Percentiles rank a stretch among this genome's conserved stretches.
Conservation (phyloP, 2,329 filamentous ascomycete species). For the Diplodia mutila region DNA sequence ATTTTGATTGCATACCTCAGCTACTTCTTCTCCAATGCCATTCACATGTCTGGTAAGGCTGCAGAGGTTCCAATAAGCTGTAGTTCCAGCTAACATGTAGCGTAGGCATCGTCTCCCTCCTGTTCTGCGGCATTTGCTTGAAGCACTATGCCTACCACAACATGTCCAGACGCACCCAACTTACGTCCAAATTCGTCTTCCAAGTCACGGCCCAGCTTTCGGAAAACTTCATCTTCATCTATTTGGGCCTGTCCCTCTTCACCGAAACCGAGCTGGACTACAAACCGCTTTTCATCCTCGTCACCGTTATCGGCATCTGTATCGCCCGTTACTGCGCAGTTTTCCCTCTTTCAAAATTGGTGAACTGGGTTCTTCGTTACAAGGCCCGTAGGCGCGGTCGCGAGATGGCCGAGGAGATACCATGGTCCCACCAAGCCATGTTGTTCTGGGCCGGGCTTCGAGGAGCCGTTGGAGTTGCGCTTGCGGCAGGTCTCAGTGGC, state of each 20-base stretch:
- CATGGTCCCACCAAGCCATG: slow-evolving; percentile 98
- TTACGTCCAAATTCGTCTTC: slow-evolving; percentile 98
- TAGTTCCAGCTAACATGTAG: slow-evolving; percentile 24
- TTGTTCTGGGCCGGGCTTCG: slow-evolving; percentile 98
- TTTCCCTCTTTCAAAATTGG: slow-evolving; percentile 84
- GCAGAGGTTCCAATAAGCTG: background rate
- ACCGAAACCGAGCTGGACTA: slow-evolving; percentile 87
- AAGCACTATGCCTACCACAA: slow-evolving; percentile 99
- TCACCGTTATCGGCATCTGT: slow-evolving; percentile 90
- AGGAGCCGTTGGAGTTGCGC: slow-evolving; percentile 91
- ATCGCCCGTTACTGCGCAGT: slow-evolving; percentile 91
- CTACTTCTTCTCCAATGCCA: slow-evolving; percentile 96
- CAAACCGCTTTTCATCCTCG: slow-evolving; percentile 92
- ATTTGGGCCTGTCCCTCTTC: slow-evolving; percentile 91
- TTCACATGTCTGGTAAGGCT: slow-evolving; percentile 86
- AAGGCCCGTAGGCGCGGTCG: slow-evolving; percentile 75
- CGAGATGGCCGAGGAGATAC: slow-evolving; percentile 83
- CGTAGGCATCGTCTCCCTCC: slow-evolving; percentile 86
- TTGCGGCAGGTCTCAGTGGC: slow-evolving; percentile 85
- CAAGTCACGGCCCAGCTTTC: slow-evolving; percentile 92
- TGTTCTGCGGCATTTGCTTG: slow-evolving; percentile 97
- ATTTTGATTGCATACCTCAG: slow-evolving; percentile 93
- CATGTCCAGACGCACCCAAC: slow-evolving; percentile 96
- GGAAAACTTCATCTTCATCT: slow-evolving; percentile 99
- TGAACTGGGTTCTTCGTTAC: slow-evolving; percentile 93